Base-by-base conservation (phyloP, 257 asterid species). In the Ilex aquifolium region DNA sequence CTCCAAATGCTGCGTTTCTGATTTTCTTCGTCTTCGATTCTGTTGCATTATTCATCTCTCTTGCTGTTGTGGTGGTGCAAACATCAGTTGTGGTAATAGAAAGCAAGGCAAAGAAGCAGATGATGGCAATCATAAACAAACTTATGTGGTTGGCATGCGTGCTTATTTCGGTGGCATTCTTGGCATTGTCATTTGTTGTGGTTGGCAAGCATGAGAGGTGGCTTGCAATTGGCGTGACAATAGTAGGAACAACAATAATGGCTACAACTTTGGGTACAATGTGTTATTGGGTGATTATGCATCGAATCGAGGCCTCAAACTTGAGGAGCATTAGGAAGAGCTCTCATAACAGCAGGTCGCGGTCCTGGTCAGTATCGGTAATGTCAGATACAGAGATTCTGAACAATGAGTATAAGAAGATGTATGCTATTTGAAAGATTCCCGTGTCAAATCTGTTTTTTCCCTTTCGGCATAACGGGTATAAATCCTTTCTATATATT, bases 101-200 rank as follows among this genome's bases (percentile, higher is more conserved):
- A 58, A 79, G 83, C 73, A 76, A 64, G 82, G 88, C 83, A 3
- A 82, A 79, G 78, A 82, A 76, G 72, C 79, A 76, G 59, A 72
- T 82, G 85, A 79, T 79, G 88, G 83, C 85, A 2, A 59, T 82
- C 13, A 82, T 82, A 36, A 82, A 82, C 65, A 79, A 79, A 80
- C 76, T 79, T 0, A 79, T 82, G 88, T 82, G 88, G 88, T 50
- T 79, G 13, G 85, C 88, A 0, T 79, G 83, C 31, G 83, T 80
- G 61, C 76, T 82, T 14, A 65, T 82, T 17, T 82, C 88, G 13
- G 79, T 79, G 52, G 88, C 85, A 0, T 82, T 76, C 39, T 54
- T 79, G 75, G 83, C 78, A 7, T 44, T 82, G 77, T 57, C 88
- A 40, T 82, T 82, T 39, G 77, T 82, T 5, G 85, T 79, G 13